Conservation (phyloP, 169 alveolate genomes). For the Cardiosporidium cionae region DNA sequence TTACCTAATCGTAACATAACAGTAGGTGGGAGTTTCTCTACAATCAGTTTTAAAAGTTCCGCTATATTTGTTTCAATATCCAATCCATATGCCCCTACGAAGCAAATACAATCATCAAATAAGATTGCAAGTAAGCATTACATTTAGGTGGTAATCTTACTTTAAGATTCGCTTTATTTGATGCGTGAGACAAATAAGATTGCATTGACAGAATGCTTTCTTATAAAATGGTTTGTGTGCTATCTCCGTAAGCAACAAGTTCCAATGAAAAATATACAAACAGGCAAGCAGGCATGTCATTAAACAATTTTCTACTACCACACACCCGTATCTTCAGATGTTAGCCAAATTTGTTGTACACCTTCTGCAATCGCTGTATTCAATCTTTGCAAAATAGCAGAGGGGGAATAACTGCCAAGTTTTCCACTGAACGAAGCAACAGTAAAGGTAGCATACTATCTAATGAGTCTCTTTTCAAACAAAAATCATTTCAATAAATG, state of each 20-base stretch:
- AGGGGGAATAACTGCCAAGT: conserved; percentile 81
- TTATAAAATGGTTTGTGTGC: too few species aligned
- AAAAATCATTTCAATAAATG: not conserved
- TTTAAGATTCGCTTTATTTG: too few species aligned
- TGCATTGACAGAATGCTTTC: too few species aligned
- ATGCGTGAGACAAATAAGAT: too few species aligned
- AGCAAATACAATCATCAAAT: too few species aligned
- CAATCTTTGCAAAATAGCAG: conserved; percentile 79
- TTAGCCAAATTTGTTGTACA: conserved; percentile 94
- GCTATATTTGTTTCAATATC: conserved; percentile 92
- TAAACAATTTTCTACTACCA: not conserved
- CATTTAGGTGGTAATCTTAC: too few species aligned
- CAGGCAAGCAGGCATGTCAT: too few species aligned
- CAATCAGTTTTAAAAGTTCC: conserved; percentile 64
- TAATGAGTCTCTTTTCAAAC: not conserved
- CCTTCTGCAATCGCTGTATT: conserved; percentile 70
- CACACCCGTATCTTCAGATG: conserved; percentile 90
- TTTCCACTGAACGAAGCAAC: conserved; percentile 75
- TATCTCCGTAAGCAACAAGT: too few species aligned
- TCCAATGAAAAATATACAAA: too few species aligned
- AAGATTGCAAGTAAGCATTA: too few species aligned
- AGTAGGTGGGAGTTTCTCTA: conserved; percentile 54
- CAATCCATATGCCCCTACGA: conserved; percentile 90
- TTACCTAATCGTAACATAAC: not conserved
- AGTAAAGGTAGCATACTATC: not conserved